Evolutionary conservation across 2,329 filamentous ascomycete genomes (phyloP), one percentile per base, ranked within the genome.

Genomic region (Aspergillus japonicus): DNA sequence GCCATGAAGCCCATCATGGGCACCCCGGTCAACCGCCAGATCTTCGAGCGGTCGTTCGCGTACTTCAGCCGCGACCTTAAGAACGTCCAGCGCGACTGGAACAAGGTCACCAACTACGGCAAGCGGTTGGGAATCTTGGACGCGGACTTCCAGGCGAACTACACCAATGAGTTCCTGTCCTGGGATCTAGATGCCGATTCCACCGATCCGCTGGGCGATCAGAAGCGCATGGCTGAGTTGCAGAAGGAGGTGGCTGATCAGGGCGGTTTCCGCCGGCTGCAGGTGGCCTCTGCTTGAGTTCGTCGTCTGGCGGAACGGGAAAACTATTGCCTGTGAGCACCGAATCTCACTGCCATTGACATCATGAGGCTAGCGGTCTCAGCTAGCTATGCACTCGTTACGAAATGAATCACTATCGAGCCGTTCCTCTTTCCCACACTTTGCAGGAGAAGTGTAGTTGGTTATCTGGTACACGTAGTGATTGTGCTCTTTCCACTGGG

Each of bases 41-140:
- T 92, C 75, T 92, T 90, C 69, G 89, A 92, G 82, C 86, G 89
- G 61, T 89, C 86, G 67, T 92, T 85, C 68, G 89, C 89, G 21
- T 92, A 91, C 81, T 90, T 92, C 74, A 89, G 86, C 60, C 82
- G 82, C 64, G 89, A 92, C 66, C 71, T 92, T 64, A 88, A 90
- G 83, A 92, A 92, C 66, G 89, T 92, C 5, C 66, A 75, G 56
- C 84, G 90, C 51, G 89, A 92, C 77, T 92, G 89, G 89, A 76
- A 82, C 59, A 92, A 92, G 81, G 90, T 92, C 11, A 92, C 89
- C 50, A 82, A 81, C 64, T 92, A 92, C 71, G 89, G 89, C 33
- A 90, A 91, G 81, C 81, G 89, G 3, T 81, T 92, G 2, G 87
- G 84, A 3, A 87, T 92, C 24, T 71, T 92, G 59, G 80, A 83